Conservation (phyloP, 176 grass and related monocot species). For the Triticum urartu region DNA sequence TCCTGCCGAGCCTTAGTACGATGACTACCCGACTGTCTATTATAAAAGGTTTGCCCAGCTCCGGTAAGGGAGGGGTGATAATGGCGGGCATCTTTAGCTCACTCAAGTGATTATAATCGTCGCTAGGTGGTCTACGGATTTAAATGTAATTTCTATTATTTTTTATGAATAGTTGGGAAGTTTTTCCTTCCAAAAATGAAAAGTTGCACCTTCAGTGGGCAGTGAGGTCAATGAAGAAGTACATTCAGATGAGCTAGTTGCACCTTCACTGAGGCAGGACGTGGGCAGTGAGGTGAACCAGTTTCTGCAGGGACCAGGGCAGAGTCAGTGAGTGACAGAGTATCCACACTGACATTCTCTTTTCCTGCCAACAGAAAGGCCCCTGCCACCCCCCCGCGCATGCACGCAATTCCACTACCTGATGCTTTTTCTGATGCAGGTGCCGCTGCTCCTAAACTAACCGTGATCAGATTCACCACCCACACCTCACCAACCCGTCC, state of each 20-base stretch:
- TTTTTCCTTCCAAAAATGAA: too few relatives aligned
- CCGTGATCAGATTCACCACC: slow-evolving; percentile 49
- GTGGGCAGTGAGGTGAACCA: neutral
- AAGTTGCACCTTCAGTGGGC: neutral
- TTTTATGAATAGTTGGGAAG: too few relatives aligned
- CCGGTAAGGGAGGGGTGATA: too few relatives aligned
- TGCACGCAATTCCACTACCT: neutral
- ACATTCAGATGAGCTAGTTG: neutral
- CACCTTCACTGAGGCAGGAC: neutral
- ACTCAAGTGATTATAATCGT: too few relatives aligned
- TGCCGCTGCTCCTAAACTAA: slow-evolving; percentile 31
- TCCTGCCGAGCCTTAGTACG: too few relatives aligned
- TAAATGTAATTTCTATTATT: neutral
- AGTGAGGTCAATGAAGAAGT: neutral
- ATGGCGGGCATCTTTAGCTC: fast-evolving
- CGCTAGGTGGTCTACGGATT: too few relatives aligned
- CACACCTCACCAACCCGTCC: slow-evolving; percentile 27
- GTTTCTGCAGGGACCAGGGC: neutral
- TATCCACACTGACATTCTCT: neutral
- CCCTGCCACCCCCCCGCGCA: neutral
- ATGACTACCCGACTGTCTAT: too few relatives aligned
- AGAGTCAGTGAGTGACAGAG: neutral
- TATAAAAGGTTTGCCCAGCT: too few relatives aligned
- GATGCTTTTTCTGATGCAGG: neutral
- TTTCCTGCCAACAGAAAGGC: too few relatives aligned